These are phyloP conservation scores for Dicorynia guianensis DNA, from an alignment of 306 rosid species.

Conservation along the genomic window DNA sequence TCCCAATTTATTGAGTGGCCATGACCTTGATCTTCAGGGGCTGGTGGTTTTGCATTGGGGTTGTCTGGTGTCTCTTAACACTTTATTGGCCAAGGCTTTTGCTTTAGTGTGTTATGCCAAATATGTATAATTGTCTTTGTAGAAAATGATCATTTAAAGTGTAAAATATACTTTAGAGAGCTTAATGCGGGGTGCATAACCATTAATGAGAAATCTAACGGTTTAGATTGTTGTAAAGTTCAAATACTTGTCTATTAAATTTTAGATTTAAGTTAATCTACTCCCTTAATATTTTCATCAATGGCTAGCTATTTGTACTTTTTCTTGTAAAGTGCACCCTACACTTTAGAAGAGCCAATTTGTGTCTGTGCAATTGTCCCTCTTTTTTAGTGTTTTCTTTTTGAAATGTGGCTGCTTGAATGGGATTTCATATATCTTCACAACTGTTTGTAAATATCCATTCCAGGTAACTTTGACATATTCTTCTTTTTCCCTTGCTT, in stretches of 20 bases:
- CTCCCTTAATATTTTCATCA: too few relatives aligned
- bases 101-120: conserved; percentile 1
- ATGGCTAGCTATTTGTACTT: too few relatives aligned
- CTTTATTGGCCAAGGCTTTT: not conserved
- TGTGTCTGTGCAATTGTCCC: not conserved
- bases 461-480: conserved; percentile 31
- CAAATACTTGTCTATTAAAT: too few relatives aligned
- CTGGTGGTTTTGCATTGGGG: conserved; percentile 26
- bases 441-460: conserved; percentile 13
- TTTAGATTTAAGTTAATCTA: too few relatives aligned
- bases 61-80: not conserved
- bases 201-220: too few relatives aligned
- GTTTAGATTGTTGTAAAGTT: too few relatives aligned
- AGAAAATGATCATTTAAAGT: too few relatives aligned
- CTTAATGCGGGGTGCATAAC: too few relatives aligned
- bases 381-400: not conserved
- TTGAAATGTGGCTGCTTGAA: conserved; percentile 24
- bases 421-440: not conserved
- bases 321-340: too few relatives aligned
- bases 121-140: not conserved
- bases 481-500: conserved; percentile 12
- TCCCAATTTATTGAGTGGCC: not conserved
- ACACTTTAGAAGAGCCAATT: too few relatives aligned
- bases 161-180: too few relatives aligned
- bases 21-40: not conserved